A percentile compares a stretch with the other conserved stretches of the same genome.
Evolutionary conservation across 805 yeast species (phyloP).

Genomic region (Candida golubevii): DNA sequence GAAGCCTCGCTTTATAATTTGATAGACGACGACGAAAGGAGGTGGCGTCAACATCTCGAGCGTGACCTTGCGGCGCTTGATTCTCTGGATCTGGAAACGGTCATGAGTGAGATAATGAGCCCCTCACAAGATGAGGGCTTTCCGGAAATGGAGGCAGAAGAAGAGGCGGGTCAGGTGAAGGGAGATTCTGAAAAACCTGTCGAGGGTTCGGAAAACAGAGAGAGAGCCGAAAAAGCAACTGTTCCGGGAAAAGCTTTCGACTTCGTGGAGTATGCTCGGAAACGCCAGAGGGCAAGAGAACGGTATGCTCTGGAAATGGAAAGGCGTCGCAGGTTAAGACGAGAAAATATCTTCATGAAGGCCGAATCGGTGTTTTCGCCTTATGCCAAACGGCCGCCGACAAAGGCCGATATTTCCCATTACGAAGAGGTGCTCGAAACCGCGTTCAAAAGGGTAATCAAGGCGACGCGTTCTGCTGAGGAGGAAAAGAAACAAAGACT

Average conservation of each 20-base stretch:
- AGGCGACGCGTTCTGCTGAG: constrained; percentile 29
- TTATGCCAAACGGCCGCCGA: constrained; percentile 24
- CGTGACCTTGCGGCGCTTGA: constrained; percentile 16
- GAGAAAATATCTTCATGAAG: constrained; percentile 29
- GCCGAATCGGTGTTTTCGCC: constrained; percentile 39
- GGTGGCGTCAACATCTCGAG: constrained; percentile 28
- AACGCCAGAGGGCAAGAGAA: constrained; percentile 38
- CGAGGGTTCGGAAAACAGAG: not conserved
- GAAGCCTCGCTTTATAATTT: constrained; percentile 71
- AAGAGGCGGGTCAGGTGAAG: not conserved
- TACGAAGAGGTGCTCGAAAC: constrained; percentile 22
- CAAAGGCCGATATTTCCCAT: constrained; percentile 20
- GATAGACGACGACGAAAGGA: constrained; percentile 36
- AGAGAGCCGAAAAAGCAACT: not conserved
- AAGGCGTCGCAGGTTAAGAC: constrained; percentile 19
- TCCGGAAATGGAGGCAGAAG: constrained; percentile 1
- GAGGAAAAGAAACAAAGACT: constrained; percentile 11
- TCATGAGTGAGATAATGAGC: constrained; percentile 4
- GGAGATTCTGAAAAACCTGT: not conserved
- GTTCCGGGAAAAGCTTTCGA: constrained; percentile 36
- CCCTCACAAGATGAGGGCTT: not conserved
- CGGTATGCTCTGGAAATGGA: constrained; percentile 22
- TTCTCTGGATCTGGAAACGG: constrained; percentile 1
- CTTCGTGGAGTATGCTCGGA: constrained; percentile 53
- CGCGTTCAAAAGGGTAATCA: constrained; percentile 31